Conservation (phyloP, 305 asterid species). For the Withania somnifera region DNA sequence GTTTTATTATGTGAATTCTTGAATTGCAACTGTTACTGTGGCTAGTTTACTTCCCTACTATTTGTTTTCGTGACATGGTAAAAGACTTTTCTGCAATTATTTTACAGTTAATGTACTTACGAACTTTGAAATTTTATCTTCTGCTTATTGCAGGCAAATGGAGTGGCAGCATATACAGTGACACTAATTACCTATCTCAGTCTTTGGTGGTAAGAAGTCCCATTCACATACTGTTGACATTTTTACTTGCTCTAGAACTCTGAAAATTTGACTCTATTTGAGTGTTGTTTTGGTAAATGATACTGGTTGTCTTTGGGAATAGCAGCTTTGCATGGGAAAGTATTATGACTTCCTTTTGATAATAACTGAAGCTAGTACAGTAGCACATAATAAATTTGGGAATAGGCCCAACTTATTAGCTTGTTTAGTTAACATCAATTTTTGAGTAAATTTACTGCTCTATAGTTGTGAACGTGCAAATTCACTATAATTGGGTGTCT, state of each 20-base stretch:
- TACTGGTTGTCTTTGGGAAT: background rate
- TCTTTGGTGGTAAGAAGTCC: slow-evolving; percentile 76
- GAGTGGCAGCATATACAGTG: slow-evolving; percentile 67
- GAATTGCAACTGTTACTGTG: background rate
- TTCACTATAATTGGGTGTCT: background rate
- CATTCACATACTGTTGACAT: background rate
- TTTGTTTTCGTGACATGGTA: background rate
- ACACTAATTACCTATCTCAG: slow-evolving; percentile 58
- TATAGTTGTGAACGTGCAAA: background rate
- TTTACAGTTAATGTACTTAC: background rate
- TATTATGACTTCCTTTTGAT: background rate
- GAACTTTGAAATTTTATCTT: background rate
- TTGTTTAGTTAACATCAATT: background rate
- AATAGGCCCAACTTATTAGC: background rate
- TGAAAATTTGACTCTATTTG: background rate
- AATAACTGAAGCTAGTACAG: background rate
- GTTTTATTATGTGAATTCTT: background rate
- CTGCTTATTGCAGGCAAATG: slow-evolving; percentile 61
- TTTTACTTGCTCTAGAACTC: background rate
- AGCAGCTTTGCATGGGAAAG: background rate
- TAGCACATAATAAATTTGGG: background rate
- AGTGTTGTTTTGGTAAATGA: background rate
- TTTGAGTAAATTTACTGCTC: background rate
- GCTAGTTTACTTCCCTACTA: background rate
- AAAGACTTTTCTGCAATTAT: background rate